These are phyloP conservation scores for Hymenotorrendiella dingleyae DNA, from an alignment of 2,329 filamentous ascomycete genomes.

Conservation along the genomic window DNA sequence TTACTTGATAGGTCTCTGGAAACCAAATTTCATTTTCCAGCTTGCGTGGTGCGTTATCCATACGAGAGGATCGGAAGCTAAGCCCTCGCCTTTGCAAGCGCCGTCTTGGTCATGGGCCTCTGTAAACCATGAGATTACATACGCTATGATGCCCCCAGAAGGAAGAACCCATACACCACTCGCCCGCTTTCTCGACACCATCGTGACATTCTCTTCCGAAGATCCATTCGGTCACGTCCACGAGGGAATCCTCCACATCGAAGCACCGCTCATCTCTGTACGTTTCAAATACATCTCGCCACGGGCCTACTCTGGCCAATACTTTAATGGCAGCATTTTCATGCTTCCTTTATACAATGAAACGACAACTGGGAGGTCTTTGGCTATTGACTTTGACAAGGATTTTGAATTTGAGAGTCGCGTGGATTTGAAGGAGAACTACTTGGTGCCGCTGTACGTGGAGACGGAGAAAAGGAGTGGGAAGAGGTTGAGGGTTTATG, in stretches of 20 bases:
- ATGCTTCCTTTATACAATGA: neutral
- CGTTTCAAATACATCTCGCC: neutral
- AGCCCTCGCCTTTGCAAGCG: neutral
- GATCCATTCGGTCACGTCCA: neutral
- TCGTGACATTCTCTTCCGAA: neutral
- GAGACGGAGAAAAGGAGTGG: neutral
- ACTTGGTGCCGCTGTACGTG: conserved; percentile 1
- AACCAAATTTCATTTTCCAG: conserved; percentile 4
- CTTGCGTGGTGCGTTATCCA: conserved; percentile 4
- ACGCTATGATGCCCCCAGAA: conserved; percentile 1
- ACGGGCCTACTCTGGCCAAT: neutral
- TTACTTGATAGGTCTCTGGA: conserved; percentile 16
- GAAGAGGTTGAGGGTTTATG: neutral
- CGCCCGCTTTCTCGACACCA: neutral
- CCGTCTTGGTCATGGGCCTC: conserved; percentile 13
- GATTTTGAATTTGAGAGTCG: neutral
- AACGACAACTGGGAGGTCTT: neutral
- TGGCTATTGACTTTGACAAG: neutral
- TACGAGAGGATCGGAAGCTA: neutral
- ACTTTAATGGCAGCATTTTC: neutral
- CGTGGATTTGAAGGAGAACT: neutral
- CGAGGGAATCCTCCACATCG: neutral
- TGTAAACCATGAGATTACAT: conserved; percentile 2
- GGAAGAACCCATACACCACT: neutral
- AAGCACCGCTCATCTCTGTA: neutral